These are phyloP conservation scores for Solanum phureja DNA, from an alignment of 257 asterid species.

Conservation along the genomic window DNA sequence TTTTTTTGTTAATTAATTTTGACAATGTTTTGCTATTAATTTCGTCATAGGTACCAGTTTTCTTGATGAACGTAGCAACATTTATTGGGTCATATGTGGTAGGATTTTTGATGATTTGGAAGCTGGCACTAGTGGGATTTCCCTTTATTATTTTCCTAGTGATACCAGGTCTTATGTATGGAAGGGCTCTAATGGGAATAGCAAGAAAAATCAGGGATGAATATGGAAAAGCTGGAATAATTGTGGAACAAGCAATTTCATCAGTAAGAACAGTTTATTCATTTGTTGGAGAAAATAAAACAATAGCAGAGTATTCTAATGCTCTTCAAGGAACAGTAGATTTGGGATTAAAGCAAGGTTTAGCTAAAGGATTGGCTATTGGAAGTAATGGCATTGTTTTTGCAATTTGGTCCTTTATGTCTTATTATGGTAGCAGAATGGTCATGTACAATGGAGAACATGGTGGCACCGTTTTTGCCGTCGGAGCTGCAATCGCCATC, in stretches of 20 bases:
- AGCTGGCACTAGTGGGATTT: constrained; percentile 59
- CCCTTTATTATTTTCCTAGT: constrained; percentile 57
- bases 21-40: not conserved
- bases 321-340: constrained; percentile 71
- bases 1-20: not conserved
- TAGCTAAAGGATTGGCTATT: constrained; percentile 81
- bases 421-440: constrained; percentile 76
- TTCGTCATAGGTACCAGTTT: constrained; percentile 50
- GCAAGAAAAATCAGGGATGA: constrained; percentile 56
- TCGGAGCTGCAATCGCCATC: constrained; percentile 64
- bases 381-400: constrained; percentile 76
- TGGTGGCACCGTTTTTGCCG: constrained; percentile 89
- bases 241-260: constrained; percentile 78
- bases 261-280: constrained; percentile 83
- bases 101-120: constrained; percentile 67
- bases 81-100: constrained; percentile 54
- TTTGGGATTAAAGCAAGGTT: constrained; percentile 68
- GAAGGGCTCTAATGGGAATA: constrained; percentile 58
- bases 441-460: constrained; percentile 67
- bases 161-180: constrained; percentile 84
- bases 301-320: constrained; percentile 33
- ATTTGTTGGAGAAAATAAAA: constrained; percentile 65
- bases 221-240: constrained; percentile 47
- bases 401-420: constrained; percentile 78
- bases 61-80: constrained; percentile 60